phyloP scores from a whole-genome alignment of 306 rosid species.

The Begonia peltatifolia region DNA sequence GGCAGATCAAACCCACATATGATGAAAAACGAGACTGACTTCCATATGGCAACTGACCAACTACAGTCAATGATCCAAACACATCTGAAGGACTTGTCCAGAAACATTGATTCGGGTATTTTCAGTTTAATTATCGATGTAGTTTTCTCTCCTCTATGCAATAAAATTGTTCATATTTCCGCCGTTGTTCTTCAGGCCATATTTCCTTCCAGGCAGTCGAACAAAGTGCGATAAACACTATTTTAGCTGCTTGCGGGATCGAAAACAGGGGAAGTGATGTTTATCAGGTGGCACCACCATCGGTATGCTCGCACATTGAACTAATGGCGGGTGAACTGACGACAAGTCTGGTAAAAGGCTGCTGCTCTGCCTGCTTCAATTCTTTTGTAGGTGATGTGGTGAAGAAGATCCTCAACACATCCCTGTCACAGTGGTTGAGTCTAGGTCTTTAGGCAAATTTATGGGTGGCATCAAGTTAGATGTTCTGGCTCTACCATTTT shows the following conservation, averaged over 20 bases:
- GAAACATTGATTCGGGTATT: slow-evolving; percentile 40
- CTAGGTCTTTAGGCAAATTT: slow-evolving; percentile 40
- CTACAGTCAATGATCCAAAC: slow-evolving; percentile 40
- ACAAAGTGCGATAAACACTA: slow-evolving; percentile 40
- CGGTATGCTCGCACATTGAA: slow-evolving; percentile 61
- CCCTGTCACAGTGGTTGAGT: slow-evolving; percentile 37
- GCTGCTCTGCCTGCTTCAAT: slow-evolving; percentile 79
- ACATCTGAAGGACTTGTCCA: slow-evolving; percentile 50
- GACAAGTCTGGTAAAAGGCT: slow-evolving; percentile 49
- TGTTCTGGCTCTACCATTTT: slow-evolving; percentile 13
- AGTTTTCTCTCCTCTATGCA: neutral
- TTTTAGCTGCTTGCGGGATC: slow-evolving; percentile 64
- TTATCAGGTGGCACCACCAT: slow-evolving; percentile 36
- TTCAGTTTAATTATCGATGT: slow-evolving; percentile 2
- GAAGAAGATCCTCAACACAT: slow-evolving; percentile 43
- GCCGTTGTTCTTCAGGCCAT: slow-evolving; percentile 34
- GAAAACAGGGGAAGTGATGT: slow-evolving; percentile 48
- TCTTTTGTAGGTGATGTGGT: slow-evolving; percentile 52
- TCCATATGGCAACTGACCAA: slow-evolving; percentile 46
- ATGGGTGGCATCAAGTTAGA: slow-evolving; percentile 5
- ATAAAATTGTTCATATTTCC: slow-evolving; percentile 8
- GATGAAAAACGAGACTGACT: slow-evolving; percentile 28
- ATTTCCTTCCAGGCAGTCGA: slow-evolving; percentile 35
- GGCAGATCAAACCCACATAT: slow-evolving; percentile 12
- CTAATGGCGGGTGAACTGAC: slow-evolving; percentile 31